Evolutionary conservation across 176 grass and related monocot species (phyloP).

Genomic region (Oryza coarctata): DNA sequence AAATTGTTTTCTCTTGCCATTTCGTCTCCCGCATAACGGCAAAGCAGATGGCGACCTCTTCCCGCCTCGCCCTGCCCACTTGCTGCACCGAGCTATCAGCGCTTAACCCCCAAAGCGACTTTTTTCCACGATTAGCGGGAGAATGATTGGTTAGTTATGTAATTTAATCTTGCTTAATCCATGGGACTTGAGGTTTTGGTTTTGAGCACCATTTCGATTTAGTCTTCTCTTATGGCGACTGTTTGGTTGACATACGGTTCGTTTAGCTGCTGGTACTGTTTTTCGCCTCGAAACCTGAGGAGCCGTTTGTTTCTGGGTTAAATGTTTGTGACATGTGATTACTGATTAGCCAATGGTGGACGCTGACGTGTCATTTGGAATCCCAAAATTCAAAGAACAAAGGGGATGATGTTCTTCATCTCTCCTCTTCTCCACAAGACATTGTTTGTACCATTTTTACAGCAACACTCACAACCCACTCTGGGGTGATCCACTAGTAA

Average conservation of each 20-base stretch:
- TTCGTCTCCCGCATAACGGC: background rate
- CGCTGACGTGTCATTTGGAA: background rate
- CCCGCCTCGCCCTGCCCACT: conserved; percentile 27
- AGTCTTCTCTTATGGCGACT: background rate
- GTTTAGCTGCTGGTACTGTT: background rate
- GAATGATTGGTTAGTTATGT: conserved; percentile 6
- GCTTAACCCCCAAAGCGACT: background rate
- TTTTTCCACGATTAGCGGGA: background rate
- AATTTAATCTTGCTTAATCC: background rate
- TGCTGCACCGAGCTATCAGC: conserved; percentile 25
- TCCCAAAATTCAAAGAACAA: conserved; percentile 22
- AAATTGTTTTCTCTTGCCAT: background rate
- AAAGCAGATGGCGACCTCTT: conserved; percentile 21
- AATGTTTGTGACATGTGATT: background rate
- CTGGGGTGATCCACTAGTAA: background rate
- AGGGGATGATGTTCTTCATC: conserved; percentile 8
- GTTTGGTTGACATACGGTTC: background rate
- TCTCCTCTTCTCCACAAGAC: conserved; percentile 11
- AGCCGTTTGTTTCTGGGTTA: background rate
- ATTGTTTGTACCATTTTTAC: conserved; percentile 39
- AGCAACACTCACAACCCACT: background rate
- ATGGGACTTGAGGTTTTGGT: background rate
- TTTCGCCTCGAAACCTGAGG: background rate
- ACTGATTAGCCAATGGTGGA: background rate
- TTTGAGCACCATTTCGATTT: background rate